phyloP scores from a whole-genome alignment of 1,284 basidiomycete species.

The Papiliotrema flavescens region DNA sequence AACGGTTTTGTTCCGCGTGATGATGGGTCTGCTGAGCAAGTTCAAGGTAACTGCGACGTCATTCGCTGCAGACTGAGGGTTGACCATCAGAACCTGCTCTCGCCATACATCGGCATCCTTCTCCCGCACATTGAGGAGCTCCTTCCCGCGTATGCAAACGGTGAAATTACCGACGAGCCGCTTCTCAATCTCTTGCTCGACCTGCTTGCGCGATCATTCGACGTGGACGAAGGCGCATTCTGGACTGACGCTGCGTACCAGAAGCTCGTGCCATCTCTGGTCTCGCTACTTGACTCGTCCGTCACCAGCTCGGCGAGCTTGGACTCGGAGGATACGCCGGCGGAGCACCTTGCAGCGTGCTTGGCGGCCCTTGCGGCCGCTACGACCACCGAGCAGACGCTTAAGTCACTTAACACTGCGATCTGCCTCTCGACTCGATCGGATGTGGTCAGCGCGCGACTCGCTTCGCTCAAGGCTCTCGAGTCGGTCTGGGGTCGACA shows the following conservation, averaged over 20 bases:
- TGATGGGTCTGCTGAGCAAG: conserved; percentile 68
- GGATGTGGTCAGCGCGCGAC: conserved; percentile 63
- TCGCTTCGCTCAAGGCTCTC: conserved; percentile 67
- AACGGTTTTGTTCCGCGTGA: conserved; percentile 68
- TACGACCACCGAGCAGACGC: conserved; percentile 59
- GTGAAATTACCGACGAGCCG: conserved; percentile 29
- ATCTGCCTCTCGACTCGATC: conserved; percentile 85
- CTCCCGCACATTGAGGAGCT: conserved; percentile 66
- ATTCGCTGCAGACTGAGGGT: background rate
- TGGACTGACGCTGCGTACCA: conserved; percentile 80
- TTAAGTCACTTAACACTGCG: conserved; percentile 76
- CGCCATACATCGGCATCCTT: conserved; percentile 80
- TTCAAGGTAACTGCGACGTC: conserved; percentile 65
- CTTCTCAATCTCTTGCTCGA: conserved; percentile 67
- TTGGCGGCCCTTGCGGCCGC: conserved; percentile 57
- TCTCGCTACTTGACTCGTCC: conserved; percentile 61
- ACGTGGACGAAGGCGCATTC: conserved; percentile 78
- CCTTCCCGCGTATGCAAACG: conserved; percentile 55
- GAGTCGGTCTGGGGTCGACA: conserved; percentile 67
- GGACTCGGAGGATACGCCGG: background rate
- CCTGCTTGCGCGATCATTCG: conserved; percentile 66
- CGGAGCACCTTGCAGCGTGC: conserved; percentile 45
- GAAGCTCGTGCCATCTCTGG: conserved; percentile 59
- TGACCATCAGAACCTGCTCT: conserved; percentile 66
- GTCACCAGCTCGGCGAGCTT: conserved; percentile 6